Conservation (phyloP, 495 filamentous ascomycete species). For the Neurospora sp. region DNA sequence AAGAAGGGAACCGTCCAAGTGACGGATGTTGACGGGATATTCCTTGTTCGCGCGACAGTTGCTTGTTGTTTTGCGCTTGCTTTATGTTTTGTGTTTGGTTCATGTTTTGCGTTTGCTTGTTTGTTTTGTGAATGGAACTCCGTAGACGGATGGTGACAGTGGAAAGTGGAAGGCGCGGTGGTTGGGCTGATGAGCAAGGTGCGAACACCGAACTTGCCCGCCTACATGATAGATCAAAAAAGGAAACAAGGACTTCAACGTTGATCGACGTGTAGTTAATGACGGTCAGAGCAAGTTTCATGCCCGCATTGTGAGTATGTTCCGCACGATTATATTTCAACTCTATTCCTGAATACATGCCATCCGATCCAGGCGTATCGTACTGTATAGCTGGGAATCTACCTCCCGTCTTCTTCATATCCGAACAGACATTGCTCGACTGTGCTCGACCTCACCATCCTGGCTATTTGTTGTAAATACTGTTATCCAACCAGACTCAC, state of each 20-base stretch:
- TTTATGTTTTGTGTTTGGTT: no score
- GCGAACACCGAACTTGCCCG: no score
- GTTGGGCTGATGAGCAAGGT: background rate
- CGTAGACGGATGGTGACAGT: background rate
- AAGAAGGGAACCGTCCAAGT: background rate
- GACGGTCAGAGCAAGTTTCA: background rate
- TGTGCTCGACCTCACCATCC: background rate
- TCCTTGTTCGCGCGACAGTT: no score
- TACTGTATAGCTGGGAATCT: background rate
- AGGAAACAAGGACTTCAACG: background rate
- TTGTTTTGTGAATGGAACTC: background rate
- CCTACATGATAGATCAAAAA: no score
- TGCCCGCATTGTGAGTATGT: background rate
- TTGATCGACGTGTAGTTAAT: background rate
- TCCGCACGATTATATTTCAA: background rate
- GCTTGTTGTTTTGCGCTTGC: no score
- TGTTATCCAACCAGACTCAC: background rate
- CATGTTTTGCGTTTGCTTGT: no score
- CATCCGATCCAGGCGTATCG: background rate
- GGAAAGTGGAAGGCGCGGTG: background rate
- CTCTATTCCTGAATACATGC: background rate
- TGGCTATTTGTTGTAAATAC: background rate
- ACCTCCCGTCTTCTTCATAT: background rate
- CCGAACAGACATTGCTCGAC: background rate
- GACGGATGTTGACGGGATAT: background rate